A percentile compares a stretch with the other conserved stretches of the same genome.
These are phyloP conservation scores for Blastocystis sp. DNA, from an alignment of 352 stramenopile genomes.

Conservation along the genomic window DNA sequence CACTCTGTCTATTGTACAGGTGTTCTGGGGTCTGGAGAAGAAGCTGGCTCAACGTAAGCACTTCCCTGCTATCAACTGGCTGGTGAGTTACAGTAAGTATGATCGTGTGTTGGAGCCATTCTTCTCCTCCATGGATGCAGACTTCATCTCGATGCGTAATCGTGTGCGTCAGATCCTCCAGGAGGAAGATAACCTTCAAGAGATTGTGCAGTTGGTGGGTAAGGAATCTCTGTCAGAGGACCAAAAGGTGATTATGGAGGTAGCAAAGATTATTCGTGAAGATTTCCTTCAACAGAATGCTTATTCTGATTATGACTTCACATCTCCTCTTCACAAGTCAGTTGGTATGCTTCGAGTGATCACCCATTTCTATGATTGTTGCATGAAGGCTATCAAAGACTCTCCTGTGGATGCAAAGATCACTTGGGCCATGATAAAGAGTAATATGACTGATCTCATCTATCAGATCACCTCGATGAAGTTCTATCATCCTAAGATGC, in stretches of 20 bases:
- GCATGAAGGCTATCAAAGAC: constrained; percentile 94
- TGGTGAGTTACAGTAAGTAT: constrained; percentile 99
- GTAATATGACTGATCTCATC: constrained; percentile 77
- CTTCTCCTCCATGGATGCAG: constrained; percentile 90
- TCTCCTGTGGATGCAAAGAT: constrained; percentile 81
- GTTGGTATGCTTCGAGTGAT: constrained; percentile 83
- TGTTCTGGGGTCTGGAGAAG: constrained; percentile 99
- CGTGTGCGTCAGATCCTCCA: constrained; percentile 76
- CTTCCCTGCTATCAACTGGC: constrained; percentile 98
- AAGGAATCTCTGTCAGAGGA: constrained; percentile 71
- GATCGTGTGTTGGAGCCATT: constrained; percentile 97
- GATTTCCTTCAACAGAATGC: constrained; percentile 99
- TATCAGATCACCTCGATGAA: constrained; percentile 12
- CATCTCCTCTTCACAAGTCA: constrained; percentile 92
- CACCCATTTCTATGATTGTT: constrained; percentile 95
- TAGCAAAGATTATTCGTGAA: constrained; percentile 97
- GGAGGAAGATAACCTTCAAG: constrained; percentile 81
- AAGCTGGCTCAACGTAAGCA: constrained; percentile 99
- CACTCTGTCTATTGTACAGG: constrained; percentile 96
- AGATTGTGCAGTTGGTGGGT: constrained; percentile 99
- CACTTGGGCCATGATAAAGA: constrained; percentile 97
- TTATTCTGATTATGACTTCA: constrained; percentile 98
- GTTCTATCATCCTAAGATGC: not conserved
- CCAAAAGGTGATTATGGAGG: constrained; percentile 98
- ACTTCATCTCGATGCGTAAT: constrained; percentile 92